A percentile compares a stretch with the other conserved stretches of the same genome.
Conservation (phyloP, 2,329 filamentous ascomycete species). For the Hypoxylon sp. region DNA sequence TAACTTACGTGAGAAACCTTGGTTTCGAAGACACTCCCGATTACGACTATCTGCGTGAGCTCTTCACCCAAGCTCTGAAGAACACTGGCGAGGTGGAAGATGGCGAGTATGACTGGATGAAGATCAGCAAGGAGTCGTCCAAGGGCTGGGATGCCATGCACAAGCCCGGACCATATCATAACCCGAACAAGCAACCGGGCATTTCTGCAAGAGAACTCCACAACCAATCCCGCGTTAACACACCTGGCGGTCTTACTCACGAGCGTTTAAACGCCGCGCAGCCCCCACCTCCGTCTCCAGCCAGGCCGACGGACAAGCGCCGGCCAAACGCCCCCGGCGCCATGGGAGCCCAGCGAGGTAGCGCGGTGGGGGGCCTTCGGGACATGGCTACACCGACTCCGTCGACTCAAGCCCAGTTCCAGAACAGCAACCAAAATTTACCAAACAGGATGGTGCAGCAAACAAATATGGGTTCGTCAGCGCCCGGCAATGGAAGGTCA, state of each 20-base stretch:
- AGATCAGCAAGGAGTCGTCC: conserved; percentile 84
- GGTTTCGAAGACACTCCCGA: conserved; percentile 99
- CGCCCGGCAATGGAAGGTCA: conserved; percentile 68
- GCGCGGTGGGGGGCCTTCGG: conserved; percentile 78
- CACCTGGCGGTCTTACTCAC: conserved; percentile 79
- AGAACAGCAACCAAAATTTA: conserved; percentile 93
- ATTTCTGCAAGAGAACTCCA: conserved; percentile 89
- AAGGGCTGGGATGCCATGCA: conserved; percentile 93
- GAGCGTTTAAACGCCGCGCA: conserved; percentile 95
- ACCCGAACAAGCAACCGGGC: conserved; percentile 83
- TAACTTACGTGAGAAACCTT: conserved; percentile 96
- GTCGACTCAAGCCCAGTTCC: conserved; percentile 96
- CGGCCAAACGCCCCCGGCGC: conserved; percentile 84
- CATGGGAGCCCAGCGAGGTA: conserved; percentile 81
- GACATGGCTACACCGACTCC: conserved; percentile 88
- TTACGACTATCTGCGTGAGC: conserved; percentile 96
- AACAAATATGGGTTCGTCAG: conserved; percentile 71
- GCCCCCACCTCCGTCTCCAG: conserved; percentile 88
- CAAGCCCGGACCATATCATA: conserved; percentile 77
- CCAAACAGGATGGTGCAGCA: conserved; percentile 75
- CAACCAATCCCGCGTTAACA: conserved; percentile 77
- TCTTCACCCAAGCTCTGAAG: conserved; percentile 96
- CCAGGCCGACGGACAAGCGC: conserved; percentile 84
- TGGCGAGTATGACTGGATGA: conserved; percentile 99
- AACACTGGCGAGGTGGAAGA: conserved; percentile 95